A percentile compares a stretch with the other conserved stretches of the same genome.
phyloP scores from a whole-genome alignment of 768 basidiomycete genomes.

The Podaxis sp. region DNA sequence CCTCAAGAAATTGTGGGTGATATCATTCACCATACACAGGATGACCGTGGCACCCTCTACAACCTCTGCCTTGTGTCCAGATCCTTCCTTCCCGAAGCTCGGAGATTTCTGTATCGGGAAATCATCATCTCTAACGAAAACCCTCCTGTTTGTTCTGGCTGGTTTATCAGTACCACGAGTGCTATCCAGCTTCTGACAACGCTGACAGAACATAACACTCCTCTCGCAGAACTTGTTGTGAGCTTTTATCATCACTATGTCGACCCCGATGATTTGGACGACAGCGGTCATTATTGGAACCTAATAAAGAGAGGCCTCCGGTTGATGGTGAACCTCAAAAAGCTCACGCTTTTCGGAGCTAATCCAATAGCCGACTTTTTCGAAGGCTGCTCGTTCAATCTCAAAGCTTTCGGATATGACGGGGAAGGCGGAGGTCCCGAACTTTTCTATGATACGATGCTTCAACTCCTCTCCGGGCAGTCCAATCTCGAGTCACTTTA shows the following conservation, averaged over 20 bases:
- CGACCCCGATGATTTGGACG: not conserved
- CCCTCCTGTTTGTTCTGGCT: conserved; percentile 1
- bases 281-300: not conserved
- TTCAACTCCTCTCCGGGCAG: not conserved
- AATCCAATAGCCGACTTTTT: not conserved
- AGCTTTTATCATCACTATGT: not conserved
- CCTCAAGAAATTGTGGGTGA: not conserved
- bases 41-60: not conserved
- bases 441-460: not conserved
- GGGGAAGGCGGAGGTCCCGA: not conserved
- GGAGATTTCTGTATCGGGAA: not conserved
- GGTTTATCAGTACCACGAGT: not conserved
- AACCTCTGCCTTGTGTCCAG: conserved; percentile 11
- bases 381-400: not conserved
- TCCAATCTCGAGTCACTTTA: not conserved
- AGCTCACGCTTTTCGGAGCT: not conserved
- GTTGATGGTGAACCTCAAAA: not conserved
- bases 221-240: not conserved
- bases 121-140: conserved; percentile 4
- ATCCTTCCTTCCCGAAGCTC: not conserved
- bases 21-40: not conserved
- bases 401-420: not conserved
- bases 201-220: not conserved
- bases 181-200: not conserved
- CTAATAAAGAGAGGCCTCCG: not conserved